These are phyloP conservation scores for Sporothrix humicola DNA, from an alignment of 2,329 filamentous ascomycete species.

Conservation along the genomic window DNA sequence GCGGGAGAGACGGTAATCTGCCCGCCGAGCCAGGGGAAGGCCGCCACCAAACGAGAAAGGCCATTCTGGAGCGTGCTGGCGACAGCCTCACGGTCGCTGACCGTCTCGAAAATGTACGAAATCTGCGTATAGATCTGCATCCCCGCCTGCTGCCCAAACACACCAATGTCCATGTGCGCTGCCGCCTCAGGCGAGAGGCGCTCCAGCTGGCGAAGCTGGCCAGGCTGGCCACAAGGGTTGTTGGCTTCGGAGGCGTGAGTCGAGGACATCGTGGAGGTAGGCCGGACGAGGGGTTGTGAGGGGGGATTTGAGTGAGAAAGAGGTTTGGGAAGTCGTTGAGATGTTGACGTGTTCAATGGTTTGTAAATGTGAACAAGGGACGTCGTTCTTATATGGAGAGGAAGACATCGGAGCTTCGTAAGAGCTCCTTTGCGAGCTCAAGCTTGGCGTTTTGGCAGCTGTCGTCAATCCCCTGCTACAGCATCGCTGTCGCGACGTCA, in stretches of 20 bases:
- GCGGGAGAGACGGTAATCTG: background rate
- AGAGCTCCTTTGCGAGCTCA: too few relatives aligned
- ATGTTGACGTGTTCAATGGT: too few relatives aligned
- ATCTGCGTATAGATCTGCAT: slow-evolving; percentile 55
- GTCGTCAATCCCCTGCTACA: too few relatives aligned
- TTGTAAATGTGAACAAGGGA: too few relatives aligned
- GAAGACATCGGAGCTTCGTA: too few relatives aligned
- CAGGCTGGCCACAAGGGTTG: background rate
- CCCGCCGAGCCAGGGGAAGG: slow-evolving; percentile 14
- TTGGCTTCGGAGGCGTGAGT: background rate
- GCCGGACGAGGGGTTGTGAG: too few relatives aligned
- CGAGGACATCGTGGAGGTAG: background rate
- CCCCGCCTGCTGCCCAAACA: slow-evolving; percentile 50
- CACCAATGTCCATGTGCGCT: slow-evolving; percentile 28
- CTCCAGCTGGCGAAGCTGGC: background rate
- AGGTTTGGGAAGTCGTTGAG: too few relatives aligned
- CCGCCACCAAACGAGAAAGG: background rate
- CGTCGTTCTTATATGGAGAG: too few relatives aligned
- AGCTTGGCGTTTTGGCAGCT: too few relatives aligned
- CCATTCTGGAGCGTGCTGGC: background rate
- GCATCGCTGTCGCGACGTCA: too few relatives aligned
- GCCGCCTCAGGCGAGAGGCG: background rate
- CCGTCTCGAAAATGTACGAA: slow-evolving; percentile 44
- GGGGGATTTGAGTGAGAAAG: too few relatives aligned
- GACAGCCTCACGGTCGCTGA: background rate